Percentiles rank a stretch among this genome's conserved stretches.
Conservation (phyloP, 768 basidiomycete genomes). For the Flagelloscypha sp. region DNA sequence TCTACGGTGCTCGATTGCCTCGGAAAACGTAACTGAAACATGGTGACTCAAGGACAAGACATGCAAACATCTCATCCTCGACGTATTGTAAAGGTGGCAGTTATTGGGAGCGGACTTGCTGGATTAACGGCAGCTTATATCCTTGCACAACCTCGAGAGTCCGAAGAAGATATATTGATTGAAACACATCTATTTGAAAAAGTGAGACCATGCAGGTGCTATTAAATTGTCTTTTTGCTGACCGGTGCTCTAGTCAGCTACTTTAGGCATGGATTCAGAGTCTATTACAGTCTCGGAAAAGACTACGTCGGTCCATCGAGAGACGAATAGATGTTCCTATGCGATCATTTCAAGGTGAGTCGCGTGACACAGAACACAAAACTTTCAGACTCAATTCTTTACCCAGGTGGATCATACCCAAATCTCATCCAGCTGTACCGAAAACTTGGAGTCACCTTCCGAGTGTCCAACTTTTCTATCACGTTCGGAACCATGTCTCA, state of each 20-base stretch:
- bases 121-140: conserved; percentile 64
- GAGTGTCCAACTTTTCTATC: conserved; percentile 54
- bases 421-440: conserved; percentile 61
- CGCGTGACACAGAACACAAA: not conserved
- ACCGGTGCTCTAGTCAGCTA: conserved; percentile 30
- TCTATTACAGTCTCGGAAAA: conserved; percentile 35
- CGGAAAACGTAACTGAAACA: not conserved
- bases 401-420: conserved; percentile 53
- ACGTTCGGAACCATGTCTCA: conserved; percentile 52
- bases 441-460: conserved; percentile 50
- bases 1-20: no score
- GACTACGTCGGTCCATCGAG: no score
- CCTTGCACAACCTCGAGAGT: conserved; percentile 25
- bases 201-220: conserved; percentile 35
- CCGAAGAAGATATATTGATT: conserved; percentile 34
- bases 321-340: conserved; percentile 73
- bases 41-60: no score
- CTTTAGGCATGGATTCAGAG: conserved; percentile 63
- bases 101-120: conserved; percentile 67
- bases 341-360: conserved; percentile 70
- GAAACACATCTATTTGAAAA: conserved; percentile 74
- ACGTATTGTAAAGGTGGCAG: conserved; percentile 50
- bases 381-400: conserved; percentile 1
- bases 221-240: not conserved
- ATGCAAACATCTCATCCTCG: no score